Evolutionary conservation across 2,329 filamentous ascomycete species (phyloP).

Genomic region (Colletotrichum lini): DNA sequence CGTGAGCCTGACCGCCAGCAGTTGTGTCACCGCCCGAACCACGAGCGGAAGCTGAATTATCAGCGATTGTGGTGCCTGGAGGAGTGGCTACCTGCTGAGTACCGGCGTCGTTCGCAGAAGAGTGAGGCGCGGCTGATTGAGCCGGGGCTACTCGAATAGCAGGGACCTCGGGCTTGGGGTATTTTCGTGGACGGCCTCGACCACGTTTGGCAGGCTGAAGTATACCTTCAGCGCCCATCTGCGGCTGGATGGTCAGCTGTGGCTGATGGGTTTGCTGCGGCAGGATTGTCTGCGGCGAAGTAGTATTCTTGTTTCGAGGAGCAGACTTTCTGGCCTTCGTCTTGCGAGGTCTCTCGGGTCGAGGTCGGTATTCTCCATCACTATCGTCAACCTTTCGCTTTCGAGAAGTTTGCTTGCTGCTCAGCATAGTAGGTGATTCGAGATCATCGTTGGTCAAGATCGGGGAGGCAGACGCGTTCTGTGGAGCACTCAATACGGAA

Average conservation of each 20-base stretch:
- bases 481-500: background rate
- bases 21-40: background rate
- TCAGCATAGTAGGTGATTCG: background rate
- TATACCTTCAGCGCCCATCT: background rate
- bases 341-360: constrained; percentile 21
- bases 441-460: background rate
- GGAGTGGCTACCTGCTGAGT: background rate
- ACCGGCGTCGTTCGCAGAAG: background rate
- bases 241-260: background rate
- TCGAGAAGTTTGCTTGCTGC: background rate
- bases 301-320: constrained; percentile 5
- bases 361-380: constrained; percentile 27
- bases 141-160: background rate
- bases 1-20: background rate
- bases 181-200: constrained; percentile 35
- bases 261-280: background rate
- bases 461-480: background rate
- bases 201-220: constrained; percentile 29
- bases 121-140: background rate
- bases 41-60: background rate
- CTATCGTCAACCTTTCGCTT: constrained; percentile 24
- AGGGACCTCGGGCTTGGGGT: constrained; percentile 14
- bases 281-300: background rate
- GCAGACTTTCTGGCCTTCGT: constrained; percentile 5
- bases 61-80: background rate